phyloP scores from a whole-genome alignment of 805 yeast species.

The Candida sithepensis region DNA sequence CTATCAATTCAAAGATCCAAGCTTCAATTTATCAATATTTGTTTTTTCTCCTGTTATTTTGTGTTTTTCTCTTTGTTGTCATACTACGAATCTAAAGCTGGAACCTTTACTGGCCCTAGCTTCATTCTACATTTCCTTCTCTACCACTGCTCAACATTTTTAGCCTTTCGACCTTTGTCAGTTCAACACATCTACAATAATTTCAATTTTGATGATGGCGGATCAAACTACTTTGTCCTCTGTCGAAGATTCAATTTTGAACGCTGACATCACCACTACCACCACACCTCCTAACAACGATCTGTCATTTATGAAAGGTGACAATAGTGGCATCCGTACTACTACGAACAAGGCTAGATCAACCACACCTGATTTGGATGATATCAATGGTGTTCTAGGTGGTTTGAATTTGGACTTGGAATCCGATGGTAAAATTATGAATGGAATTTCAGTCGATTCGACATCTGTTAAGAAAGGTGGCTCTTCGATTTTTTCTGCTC shows the following conservation, averaged over 20 bases:
- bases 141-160: not conserved
- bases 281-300: constrained; percentile 33
- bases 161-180: not conserved
- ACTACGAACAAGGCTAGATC: constrained; percentile 5
- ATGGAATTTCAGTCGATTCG: constrained; percentile 5
- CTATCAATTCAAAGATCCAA: constrained; percentile 1
- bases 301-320: constrained; percentile 13
- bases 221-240: constrained; percentile 35
- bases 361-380: constrained; percentile 29
- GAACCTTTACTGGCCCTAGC: not conserved
- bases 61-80: constrained; percentile 5
- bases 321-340: constrained; percentile 1
- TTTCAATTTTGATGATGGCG: constrained; percentile 20
- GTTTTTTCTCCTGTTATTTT: not conserved
- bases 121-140: not conserved
- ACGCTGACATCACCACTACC: constrained; percentile 25
- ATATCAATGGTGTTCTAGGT: constrained; percentile 46
- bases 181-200: not conserved
- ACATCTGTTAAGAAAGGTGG: constrained; percentile 2
- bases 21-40: not conserved
- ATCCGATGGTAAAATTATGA: constrained; percentile 1
- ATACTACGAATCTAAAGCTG: not conserved
- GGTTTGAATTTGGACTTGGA: constrained; percentile 40
- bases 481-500: constrained; percentile 23
- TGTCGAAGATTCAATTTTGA: constrained; percentile 25